phyloP scores from a whole-genome alignment of 2,329 filamentous ascomycete species.

The Simplicillium aogashimaense region DNA sequence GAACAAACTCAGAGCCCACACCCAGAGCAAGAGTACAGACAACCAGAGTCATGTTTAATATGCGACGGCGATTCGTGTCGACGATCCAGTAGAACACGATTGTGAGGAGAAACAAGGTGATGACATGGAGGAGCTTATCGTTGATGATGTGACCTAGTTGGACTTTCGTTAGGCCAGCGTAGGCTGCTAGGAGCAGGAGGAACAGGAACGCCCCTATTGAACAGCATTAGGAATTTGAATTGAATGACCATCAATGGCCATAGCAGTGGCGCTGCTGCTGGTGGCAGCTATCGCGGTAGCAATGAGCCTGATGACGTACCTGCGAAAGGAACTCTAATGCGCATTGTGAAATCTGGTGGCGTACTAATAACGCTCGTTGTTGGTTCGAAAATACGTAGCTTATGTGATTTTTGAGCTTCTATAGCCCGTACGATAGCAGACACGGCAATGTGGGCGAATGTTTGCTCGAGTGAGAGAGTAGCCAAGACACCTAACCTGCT shows the following conservation, averaged over 20 bases:
- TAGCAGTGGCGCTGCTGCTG: background rate
- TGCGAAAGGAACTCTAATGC: slow-evolving; percentile 81
- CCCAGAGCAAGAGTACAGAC: slow-evolving; percentile 66
- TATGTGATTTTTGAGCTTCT: no score
- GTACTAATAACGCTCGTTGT: no score
- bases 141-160: slow-evolving; percentile 53
- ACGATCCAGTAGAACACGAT: slow-evolving; percentile 92
- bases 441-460: no score
- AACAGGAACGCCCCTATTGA: slow-evolving; percentile 55
- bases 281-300: background rate
- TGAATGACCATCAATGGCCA: background rate
- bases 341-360: slow-evolving; percentile 42
- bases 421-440: no score
- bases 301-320: slow-evolving; percentile 41
- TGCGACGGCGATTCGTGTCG: slow-evolving; percentile 79
- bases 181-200: slow-evolving; percentile 66
- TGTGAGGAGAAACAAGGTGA: slow-evolving; percentile 87
- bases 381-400: no score
- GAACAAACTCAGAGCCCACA: slow-evolving; percentile 66
- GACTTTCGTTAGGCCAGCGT: slow-evolving; percentile 64
- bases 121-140: slow-evolving; percentile 80
- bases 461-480: no score
- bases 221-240: slow-evolving; percentile 8
- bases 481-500: no score
- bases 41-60: slow-evolving; percentile 71